Evolutionary conservation across 352 stramenopile species (phyloP).

Genomic region (Thalassiosira allenii): DNA sequence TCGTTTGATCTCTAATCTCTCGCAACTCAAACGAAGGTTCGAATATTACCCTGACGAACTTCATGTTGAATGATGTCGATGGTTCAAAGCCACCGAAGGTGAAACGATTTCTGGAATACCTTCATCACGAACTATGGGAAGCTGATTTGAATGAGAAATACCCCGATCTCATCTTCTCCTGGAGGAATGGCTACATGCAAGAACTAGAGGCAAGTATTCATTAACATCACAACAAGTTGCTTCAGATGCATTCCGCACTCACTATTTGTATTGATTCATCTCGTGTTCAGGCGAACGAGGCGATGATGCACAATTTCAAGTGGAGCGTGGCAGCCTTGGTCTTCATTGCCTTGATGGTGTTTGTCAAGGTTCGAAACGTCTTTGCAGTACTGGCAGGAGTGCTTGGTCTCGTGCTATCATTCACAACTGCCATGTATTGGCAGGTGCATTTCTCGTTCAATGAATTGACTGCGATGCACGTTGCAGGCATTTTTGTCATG

Average conservation of each 20-base stretch:
- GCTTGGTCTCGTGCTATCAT: conserved; percentile 34
- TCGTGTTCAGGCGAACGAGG: conserved; percentile 20
- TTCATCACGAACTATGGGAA: conserved; percentile 29
- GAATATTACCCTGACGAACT: conserved; percentile 21
- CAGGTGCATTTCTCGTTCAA: conserved; percentile 37
- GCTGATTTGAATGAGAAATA: conserved; percentile 17
- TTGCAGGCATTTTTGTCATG: conserved; percentile 51
- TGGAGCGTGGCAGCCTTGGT: conserved; percentile 21
- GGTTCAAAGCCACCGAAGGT: background rate
- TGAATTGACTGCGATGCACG: conserved; percentile 43
- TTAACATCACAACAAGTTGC: background rate
- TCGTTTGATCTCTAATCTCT: too few species aligned
- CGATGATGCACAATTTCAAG: conserved; percentile 26
- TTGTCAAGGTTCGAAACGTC: conserved; percentile 38
- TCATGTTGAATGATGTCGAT: conserved; percentile 8
- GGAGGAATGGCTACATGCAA: conserved; percentile 29
- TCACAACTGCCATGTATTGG: conserved; percentile 44
- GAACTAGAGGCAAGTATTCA: conserved; percentile 17
- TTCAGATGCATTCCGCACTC: too few species aligned
- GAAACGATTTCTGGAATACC: conserved; percentile 16
- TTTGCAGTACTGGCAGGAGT: conserved; percentile 26
- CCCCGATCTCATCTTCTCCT: conserved; percentile 32
- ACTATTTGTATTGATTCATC: background rate
- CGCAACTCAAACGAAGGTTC: too few species aligned
- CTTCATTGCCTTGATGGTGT: conserved; percentile 49